Evolutionary conservation across 495 filamentous ascomycete species (phyloP), one percentile per base, ranked within the genome.

Genomic region (Lasiosphaeris hirsuta): DNA sequence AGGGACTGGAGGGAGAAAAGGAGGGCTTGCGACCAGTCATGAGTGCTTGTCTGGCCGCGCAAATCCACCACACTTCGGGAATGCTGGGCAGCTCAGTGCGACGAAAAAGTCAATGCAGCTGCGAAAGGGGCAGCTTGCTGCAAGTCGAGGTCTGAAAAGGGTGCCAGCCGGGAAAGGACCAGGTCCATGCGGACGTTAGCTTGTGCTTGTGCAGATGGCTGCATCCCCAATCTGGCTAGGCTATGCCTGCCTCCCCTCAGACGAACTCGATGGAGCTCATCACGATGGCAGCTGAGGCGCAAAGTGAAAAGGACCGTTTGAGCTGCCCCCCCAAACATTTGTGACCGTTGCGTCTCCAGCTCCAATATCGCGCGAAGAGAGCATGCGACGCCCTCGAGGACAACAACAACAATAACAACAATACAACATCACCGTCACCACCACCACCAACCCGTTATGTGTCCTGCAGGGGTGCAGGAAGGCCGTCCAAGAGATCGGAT

Each of bases 401-500:
- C 23, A 30, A 30, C 23, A 30, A 30, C 23, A 30, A 30, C 23
- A 30, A 30, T n/a, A n/a, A n/a, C n/a, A n/a, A n/a, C n/a, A n/a
- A n/a, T n/a, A n/a, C n/a, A n/a, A n/a, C n/a, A n/a, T n/a, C n/a
- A n/a, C n/a, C n/a, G n/a, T n/a, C n/a, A n/a, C n/a, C 23, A 30
- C 23, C 23, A 30, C 23, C 5, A 30, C 23, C 23, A 30, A 30
- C 30, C 43, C 43, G 43, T 23, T 46, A 14, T 17, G 43, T 23
- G 43, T 17, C 46, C 40, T 37, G 45, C 58, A 60, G 53, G 53
- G 41, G 58, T 60, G 41, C 52, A 52, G 40, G 14, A 52, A 38
- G 54, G 5, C 52, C 3, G 36, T 6, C 45, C 13, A 10, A 44
- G 15, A 17, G n/a, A 46, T 11, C 41, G 19, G 36, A 30, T 43